Evolutionary conservation across 225 moss, liverwort and hornwort species (phyloP).

Genomic region (Pseudisothecium myosuroides): DNA sequence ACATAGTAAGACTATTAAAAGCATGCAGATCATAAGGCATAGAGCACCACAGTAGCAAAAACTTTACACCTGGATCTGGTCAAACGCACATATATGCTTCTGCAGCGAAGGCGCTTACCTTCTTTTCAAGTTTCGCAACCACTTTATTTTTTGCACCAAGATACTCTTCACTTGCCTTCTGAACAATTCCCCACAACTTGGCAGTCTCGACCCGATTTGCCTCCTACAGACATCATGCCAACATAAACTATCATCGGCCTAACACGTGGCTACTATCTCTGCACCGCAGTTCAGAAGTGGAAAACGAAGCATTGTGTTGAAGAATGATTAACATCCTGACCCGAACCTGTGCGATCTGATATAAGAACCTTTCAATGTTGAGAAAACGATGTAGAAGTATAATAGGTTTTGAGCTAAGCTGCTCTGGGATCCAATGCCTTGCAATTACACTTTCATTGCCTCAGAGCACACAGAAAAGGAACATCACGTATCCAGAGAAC

Average conservation of each 20-base stretch:
- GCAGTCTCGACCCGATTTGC: slow-evolving; percentile 35
- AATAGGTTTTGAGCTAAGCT: neutral
- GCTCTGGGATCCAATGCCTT: neutral
- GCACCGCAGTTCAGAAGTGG: neutral
- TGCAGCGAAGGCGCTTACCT: slow-evolving; percentile 31
- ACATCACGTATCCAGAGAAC: neutral
- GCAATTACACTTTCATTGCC: neutral
- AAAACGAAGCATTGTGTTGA: neutral
- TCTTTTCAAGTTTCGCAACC: slow-evolving; percentile 54
- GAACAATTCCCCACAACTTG: slow-evolving; percentile 59
- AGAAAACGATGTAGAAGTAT: neutral
- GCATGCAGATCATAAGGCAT: neutral
- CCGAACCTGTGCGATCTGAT: neutral
- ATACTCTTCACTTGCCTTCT: slow-evolving; percentile 54
- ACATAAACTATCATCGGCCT: neutral
- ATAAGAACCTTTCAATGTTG: neutral
- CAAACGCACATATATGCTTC: neutral
- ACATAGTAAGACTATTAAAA: neutral
- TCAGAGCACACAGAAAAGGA: neutral
- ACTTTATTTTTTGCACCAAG: slow-evolving; percentile 61
- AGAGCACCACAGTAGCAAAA: neutral
- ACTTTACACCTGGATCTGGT: neutral
- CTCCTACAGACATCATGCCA: slow-evolving; percentile 42
- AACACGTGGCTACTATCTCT: neutral
- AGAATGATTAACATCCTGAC: neutral